Evolutionary conservation across 768 basidiomycete species (phyloP), one percentile per base, ranked within the genome.

Genomic region (Neoboletus subvelutipes): DNA sequence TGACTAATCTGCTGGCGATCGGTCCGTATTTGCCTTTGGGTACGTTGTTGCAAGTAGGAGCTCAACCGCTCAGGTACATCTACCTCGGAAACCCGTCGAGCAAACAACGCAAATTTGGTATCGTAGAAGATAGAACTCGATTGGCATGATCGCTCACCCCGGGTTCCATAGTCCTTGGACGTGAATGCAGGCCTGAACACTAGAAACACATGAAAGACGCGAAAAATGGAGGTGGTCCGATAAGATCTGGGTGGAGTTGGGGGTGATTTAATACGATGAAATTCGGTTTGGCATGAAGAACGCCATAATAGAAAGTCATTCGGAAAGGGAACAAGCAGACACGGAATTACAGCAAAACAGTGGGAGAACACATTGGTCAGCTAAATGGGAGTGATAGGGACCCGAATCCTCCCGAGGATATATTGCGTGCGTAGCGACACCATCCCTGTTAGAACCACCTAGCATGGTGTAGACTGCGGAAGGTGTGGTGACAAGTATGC

Each of bases 371-470:
- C 31, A 34, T 48, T 43, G 37, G 22, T 33, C 39, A 61, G 29
- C 45, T 45, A 55, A 39, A 52, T 56, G 43, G 51, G 31, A 51
- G 50, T 52, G 60, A 59, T 63, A 61, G 37, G 29, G 24, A 55
- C 52, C 22, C 24, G 17, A 33, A 34, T 18, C 39, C 43, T 37
- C 34, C 53, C 22, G 34, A 34, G 46, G 48, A 51, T 58, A 65
- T 52, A 56, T 48, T 50, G 33, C 18, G 18, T 20, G 12, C 43
- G 37, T 26, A 20, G 26, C 12, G 26, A 41, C 33, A 37, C 34
- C 28, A 50, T 36, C 36, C 34, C 15, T 33, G 43, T 45, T 42
- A 34, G 50, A 33, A 37, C 36, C 22, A 26, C 41, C 57, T 28
- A 22, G 17, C 43, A 20, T 29, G 13, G 42, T 20, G 36, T 22